A percentile compares a stretch with the other conserved stretches of the same genome.
Evolutionary conservation across 768 basidiomycete genomes (phyloP).

Genomic region (Termitomyces sp.): DNA sequence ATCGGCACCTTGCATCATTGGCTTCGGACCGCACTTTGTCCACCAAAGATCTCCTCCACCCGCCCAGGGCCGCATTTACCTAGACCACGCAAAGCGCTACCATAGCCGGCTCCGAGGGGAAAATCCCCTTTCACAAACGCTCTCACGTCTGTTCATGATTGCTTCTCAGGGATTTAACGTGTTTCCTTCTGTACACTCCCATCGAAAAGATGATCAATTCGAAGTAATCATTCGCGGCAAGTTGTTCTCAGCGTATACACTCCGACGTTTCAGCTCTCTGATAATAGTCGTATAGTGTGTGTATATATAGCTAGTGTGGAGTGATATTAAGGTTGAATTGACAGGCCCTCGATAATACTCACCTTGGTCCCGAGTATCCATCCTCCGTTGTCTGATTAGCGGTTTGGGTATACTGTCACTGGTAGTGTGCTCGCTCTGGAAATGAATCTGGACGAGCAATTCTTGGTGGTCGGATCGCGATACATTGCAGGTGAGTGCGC

Average conservation of each 20-base stretch:
- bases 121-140: not conserved
- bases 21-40: not conserved
- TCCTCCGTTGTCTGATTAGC: not conserved
- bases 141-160: not conserved
- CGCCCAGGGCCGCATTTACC: too few relatives aligned
- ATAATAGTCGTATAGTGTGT: not conserved
- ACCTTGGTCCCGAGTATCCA: not conserved
- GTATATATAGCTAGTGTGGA: not conserved
- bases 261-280: slow-evolving; percentile 1
- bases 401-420: not conserved
- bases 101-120: not conserved
- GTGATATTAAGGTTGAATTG: not conserved
- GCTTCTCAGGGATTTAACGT: not conserved
- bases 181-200: not conserved
- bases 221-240: not conserved
- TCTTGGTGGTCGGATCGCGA: not conserved
- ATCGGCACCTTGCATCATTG: not conserved
- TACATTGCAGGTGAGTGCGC: slow-evolving; percentile 5
- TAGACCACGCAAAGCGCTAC: too few relatives aligned
- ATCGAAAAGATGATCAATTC: not conserved
- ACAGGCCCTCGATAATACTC: not conserved
- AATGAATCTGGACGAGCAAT: not conserved
- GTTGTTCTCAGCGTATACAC: not conserved
- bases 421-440: not conserved
- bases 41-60: too few relatives aligned